These are phyloP conservation scores for Theobroma cacao DNA, from an alignment of 345 rosid genomes.

Conservation along the genomic window DNA sequence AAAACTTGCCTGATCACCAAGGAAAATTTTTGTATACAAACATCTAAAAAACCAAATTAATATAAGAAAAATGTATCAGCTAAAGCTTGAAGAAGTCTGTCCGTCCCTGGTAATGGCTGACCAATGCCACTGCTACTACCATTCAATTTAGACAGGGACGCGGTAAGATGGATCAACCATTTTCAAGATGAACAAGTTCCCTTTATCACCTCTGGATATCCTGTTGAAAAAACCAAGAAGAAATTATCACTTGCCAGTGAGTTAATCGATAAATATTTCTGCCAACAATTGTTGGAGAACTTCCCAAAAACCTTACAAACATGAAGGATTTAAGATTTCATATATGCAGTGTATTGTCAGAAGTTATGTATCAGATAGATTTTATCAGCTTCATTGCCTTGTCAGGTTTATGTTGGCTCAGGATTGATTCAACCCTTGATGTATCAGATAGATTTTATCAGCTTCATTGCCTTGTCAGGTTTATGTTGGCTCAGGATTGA, in stretches of 20 bases:
- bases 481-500: neutral
- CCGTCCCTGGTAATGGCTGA: neutral
- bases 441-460: neutral
- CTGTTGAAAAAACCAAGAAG: slow-evolving; percentile 38
- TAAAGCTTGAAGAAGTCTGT: neutral
- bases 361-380: no score
- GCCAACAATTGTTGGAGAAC: no score
- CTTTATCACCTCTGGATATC: slow-evolving; percentile 86
- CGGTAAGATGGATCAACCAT: slow-evolving; percentile 87
- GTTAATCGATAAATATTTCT: no score
- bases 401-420: neutral
- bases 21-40: neutral
- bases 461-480: neutral
- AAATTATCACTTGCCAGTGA: no score
- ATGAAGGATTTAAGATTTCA: no score
- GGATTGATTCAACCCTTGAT: neutral
- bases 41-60: neutral
- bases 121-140: neutral
- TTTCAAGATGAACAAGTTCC: slow-evolving; percentile 85
- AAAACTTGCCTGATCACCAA: neutral
- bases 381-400: neutral
- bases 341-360: no score
- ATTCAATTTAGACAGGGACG: slow-evolving; percentile 36
- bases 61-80: neutral
- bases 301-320: no score